Percentiles rank a stretch among this genome's conserved stretches.
Conservation (phyloP, 305 asterid species). For the Fraxinus angustifolia region DNA sequence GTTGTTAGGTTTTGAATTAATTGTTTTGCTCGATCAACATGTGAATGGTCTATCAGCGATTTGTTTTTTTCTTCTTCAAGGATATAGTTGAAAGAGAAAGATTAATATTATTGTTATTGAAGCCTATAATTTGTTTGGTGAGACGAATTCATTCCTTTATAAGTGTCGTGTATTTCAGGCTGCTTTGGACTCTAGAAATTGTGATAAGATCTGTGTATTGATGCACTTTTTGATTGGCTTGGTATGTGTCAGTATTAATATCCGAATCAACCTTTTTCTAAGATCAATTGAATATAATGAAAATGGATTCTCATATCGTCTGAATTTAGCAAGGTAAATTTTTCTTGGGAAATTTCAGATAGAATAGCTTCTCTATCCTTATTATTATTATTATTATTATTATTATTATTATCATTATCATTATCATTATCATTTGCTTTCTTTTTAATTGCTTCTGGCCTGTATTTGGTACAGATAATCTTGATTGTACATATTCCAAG, state of each 20-base stretch:
- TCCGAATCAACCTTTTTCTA: background rate
- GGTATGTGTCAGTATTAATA: slow-evolving; percentile 45
- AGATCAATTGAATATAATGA: background rate
- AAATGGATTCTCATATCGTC: background rate
- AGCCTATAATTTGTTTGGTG: background rate
- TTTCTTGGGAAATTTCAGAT: slow-evolving; percentile 5
- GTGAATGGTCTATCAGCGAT: background rate
- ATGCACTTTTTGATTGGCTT: slow-evolving; percentile 85
- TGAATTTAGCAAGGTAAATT: background rate
- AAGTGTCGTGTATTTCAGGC: slow-evolving; percentile 36
- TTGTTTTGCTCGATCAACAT: background rate
- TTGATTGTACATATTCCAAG: slow-evolving; percentile 85
- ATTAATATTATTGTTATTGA: background rate
- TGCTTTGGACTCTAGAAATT: slow-evolving; percentile 66
- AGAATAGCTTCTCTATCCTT: background rate
- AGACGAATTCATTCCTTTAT: background rate
- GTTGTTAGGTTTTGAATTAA: background rate
- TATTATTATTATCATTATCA: background rate
- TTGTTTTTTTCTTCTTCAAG: background rate
- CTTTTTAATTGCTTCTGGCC: slow-evolving; percentile 19
- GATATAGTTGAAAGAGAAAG: background rate
- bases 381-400: background rate
- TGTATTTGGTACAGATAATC: slow-evolving; percentile 57
- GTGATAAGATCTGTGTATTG: slow-evolving; percentile 70
- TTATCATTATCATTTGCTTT: background rate